These are phyloP conservation scores for Melastoma candidum DNA, from an alignment of 441 rosid genomes.

Conservation along the genomic window DNA sequence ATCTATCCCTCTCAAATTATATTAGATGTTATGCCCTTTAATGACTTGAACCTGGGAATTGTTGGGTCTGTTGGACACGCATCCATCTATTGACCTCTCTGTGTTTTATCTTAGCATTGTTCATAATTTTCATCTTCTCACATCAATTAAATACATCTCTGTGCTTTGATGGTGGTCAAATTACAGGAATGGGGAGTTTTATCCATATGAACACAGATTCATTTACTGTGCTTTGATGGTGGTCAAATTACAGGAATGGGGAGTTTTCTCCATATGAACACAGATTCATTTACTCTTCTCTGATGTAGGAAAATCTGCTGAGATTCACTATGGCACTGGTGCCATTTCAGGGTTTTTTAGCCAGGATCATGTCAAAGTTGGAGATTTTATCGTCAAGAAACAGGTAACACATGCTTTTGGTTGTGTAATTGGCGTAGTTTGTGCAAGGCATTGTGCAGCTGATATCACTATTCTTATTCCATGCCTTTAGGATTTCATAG, in stretches of 20 bases:
- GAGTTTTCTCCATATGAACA: too few relatives aligned
- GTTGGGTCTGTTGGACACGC: too few relatives aligned
- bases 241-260: too few relatives aligned
- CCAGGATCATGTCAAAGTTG: conserved; percentile 56
- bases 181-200: too few relatives aligned
- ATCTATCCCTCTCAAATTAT: conserved; percentile 8
- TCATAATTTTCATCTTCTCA: too few relatives aligned
- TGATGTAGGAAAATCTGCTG: conserved; percentile 54
- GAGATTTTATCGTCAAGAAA: conserved; percentile 53
- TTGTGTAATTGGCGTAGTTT: background rate
- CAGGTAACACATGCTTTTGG: conserved; percentile 33
- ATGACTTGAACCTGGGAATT: too few relatives aligned
- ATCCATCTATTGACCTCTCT: too few relatives aligned
- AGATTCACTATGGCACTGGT: conserved; percentile 75
- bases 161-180: too few relatives aligned
- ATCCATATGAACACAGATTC: conserved; percentile 1
- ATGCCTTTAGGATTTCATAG: conserved; percentile 40
- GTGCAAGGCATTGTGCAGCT: too few relatives aligned
- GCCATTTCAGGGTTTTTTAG: conserved; percentile 75
- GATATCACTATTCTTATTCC: too few relatives aligned
- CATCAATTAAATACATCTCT: too few relatives aligned
- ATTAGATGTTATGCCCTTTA: background rate
- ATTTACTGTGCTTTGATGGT: background rate
- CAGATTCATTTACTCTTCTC: conserved; percentile 3
- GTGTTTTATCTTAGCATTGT: too few relatives aligned